phyloP scores from a whole-genome alignment of 2,329 filamentous ascomycete species.

The Diaporthe velutina region DNA sequence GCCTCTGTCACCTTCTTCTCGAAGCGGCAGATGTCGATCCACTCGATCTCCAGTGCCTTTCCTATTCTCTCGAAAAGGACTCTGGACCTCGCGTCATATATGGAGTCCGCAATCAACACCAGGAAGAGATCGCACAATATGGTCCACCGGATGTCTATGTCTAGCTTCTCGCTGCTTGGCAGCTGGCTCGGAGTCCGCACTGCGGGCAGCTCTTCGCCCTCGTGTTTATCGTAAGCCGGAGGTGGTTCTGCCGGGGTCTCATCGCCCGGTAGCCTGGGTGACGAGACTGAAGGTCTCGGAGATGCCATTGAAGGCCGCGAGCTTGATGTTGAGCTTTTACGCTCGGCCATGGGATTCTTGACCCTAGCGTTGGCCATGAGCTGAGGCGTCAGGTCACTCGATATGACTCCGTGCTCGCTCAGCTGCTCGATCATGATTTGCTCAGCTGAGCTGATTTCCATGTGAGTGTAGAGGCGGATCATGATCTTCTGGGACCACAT shows the following conservation, averaged over 20 bases:
- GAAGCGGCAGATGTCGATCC: conserved; percentile 95
- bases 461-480: conserved; percentile 92
- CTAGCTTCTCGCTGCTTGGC: conserved; percentile 84
- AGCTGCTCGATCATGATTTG: conserved; percentile 99
- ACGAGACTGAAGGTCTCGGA: conserved; percentile 35
- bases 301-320: conserved; percentile 33
- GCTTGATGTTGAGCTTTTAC: conserved; percentile 37
- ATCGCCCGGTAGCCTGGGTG: conserved; percentile 48
- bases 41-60: conserved; percentile 82
- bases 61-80: conserved; percentile 87
- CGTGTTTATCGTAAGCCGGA: conserved; percentile 73
- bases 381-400: conserved; percentile 84
- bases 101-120: conserved; percentile 93
- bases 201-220: conserved; percentile 79
- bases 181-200: conserved; percentile 88
- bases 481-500: conserved; percentile 99
- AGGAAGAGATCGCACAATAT: conserved; percentile 96
- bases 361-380: conserved; percentile 94
- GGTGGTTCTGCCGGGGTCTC: conserved; percentile 65
- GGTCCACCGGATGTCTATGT: conserved; percentile 97
- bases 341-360: conserved; percentile 86
- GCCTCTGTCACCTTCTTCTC: conserved; percentile 98
- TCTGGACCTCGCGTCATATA: conserved; percentile 91
- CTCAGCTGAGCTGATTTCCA: conserved; percentile 93
- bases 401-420: conserved; percentile 89